Percentiles rank a stretch among this genome's conserved stretches.
Conservation (phyloP, 495 filamentous ascomycete species). For the Penicillium manginii region DNA sequence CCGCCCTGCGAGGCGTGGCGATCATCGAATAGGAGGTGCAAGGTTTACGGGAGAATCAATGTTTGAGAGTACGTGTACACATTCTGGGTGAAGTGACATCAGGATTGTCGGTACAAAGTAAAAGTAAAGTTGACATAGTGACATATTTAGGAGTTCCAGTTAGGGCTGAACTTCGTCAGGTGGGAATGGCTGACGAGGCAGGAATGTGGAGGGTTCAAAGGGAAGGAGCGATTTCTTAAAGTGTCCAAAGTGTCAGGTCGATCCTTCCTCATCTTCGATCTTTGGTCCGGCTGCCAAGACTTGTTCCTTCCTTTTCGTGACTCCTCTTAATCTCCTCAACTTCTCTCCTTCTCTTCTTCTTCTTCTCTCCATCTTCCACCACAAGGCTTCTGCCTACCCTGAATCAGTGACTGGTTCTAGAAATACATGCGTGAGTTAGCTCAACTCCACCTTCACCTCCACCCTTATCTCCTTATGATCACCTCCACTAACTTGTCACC, state of each 20-base stretch:
- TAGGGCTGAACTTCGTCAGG: too few species aligned
- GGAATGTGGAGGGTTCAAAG: background rate
- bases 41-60: background rate
- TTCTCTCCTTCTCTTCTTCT: constrained; percentile 4
- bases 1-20: background rate
- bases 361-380: constrained; percentile 1
- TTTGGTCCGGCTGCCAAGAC: background rate
- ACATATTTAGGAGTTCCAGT: too few species aligned
- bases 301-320: background rate
- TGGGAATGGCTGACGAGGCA: background rate
- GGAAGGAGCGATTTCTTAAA: too few species aligned
- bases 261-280: background rate
- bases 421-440: constrained; percentile 49
- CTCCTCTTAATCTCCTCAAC: constrained; percentile 5
- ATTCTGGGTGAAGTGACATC: background rate
- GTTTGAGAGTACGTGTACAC: background rate
- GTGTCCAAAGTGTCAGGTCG: background rate
- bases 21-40: background rate
- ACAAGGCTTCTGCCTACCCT: constrained; percentile 8
- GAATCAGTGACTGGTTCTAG: constrained; percentile 32
- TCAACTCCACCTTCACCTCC: constrained; percentile 7
- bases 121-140: too few species aligned
- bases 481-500: constrained; percentile 22
- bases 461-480: background rate
- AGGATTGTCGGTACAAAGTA: too few species aligned